phyloP scores from a whole-genome alignment of 176 grass and related monocot species.

The Saccharum spontaneum region DNA sequence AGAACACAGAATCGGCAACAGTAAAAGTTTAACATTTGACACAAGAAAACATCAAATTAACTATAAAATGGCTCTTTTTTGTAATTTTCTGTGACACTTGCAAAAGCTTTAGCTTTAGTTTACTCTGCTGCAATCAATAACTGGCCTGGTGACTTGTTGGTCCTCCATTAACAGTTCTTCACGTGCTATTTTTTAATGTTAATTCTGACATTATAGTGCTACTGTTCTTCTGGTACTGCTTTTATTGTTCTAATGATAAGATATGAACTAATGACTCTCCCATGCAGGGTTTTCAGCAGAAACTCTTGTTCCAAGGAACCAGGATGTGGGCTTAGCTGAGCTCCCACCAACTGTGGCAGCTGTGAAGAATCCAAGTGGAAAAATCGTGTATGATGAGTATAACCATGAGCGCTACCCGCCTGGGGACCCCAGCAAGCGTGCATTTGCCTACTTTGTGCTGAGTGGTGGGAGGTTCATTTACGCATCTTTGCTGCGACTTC shows the following conservation, averaged over 20 bases:
- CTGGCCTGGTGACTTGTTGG: not conserved
- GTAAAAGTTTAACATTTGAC: not conserved
- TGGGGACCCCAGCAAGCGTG: conserved; percentile 81
- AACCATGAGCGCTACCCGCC: conserved; percentile 80
- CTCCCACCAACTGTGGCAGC: conserved; percentile 65
- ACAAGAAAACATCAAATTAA: not conserved
- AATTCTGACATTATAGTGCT: conserved; percentile 12
- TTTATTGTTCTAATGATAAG: conserved; percentile 9
- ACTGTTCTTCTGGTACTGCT: not conserved
- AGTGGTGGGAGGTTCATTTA: conserved; percentile 88
- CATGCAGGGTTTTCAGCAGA: conserved; percentile 72
- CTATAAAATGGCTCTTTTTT: not conserved
- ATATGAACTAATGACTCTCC: not conserved
- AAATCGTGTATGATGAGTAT: conserved; percentile 70
- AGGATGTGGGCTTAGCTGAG: conserved; percentile 53
- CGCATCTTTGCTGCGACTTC: conserved; percentile 72
- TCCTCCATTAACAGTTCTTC: not conserved
- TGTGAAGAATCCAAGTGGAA: conserved; percentile 70
- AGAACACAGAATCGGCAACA: not conserved
- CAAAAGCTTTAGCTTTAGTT: not conserved
- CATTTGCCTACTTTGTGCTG: conserved; percentile 93
- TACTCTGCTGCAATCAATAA: conserved; percentile 2
- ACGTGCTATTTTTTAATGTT: conserved; percentile 12
- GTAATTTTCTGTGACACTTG: not conserved
- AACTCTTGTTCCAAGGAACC: conserved; percentile 67